Percentiles rank a stretch among this genome's conserved stretches.
phyloP scores from a whole-genome alignment of 75 land plant species.

The Pinus taeda region DNA sequence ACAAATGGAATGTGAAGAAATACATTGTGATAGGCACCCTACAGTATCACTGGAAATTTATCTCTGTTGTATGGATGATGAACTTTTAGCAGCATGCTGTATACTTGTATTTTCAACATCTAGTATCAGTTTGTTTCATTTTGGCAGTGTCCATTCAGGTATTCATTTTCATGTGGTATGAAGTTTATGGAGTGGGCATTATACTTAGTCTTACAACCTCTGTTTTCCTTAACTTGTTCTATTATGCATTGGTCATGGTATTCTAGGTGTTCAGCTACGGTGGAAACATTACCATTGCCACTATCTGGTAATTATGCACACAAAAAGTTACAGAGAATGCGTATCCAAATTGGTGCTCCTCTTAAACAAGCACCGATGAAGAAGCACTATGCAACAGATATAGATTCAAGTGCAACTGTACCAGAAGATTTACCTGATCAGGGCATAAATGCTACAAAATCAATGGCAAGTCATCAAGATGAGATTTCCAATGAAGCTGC shows the following conservation, averaged over 20 bases:
- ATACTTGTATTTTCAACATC: too few relatives aligned
- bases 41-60: not conserved
- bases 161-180: not conserved
- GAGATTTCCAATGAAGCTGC: conserved; percentile 15
- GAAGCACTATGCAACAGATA: conserved; percentile 24
- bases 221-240: not conserved
- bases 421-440: conserved; percentile 19
- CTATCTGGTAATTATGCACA: conserved; percentile 17
- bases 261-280: conserved; percentile 72
- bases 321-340: conserved; percentile 65
- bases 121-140: too few relatives aligned
- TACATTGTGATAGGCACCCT: not conserved
- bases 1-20: not conserved
- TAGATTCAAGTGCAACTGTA: conserved; percentile 10
- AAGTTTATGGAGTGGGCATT: not conserved
- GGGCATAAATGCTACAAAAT: conserved; percentile 18
- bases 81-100: not conserved
- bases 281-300: conserved; percentile 71
- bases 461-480: not conserved
- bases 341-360: conserved; percentile 75
- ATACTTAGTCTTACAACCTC: not conserved
- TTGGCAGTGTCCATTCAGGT: not conserved
- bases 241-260: conserved; percentile 4
- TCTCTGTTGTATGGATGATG: not conserved
- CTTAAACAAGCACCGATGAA: conserved; percentile 45